Evolutionary conservation across 2,329 filamentous ascomycete species (phyloP), one percentile per base, ranked within the genome.

Genomic region (Fusarium tuaranense): DNA sequence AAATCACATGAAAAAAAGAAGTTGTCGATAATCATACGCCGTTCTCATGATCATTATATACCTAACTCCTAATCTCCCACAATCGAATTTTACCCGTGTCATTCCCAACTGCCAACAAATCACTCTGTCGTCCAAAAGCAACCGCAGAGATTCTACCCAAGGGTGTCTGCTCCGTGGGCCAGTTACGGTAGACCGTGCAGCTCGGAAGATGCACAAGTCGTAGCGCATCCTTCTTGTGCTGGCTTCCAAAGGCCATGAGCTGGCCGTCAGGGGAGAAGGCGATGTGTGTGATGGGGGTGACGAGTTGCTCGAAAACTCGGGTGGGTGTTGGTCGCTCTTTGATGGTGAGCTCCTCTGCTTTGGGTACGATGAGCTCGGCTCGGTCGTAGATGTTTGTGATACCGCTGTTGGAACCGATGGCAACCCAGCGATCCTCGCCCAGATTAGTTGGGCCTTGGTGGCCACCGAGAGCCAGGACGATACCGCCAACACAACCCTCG

Each of bases 331-430:
- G 97, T 46, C 89, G 87, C 73, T 89, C 87, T 32, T 92, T 92
- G 69, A 97, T 85, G 20, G 87, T 85, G 9, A 88, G 74, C 32
- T 85, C 82, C 25, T 84, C 83, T 38, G 81, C 80, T 41, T 78
- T 78, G 70, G 80, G 80, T 44, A 84, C 70, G 57, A 89, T 84
- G 84, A 95, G 92, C 32, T 88, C 86, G 73, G 89, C 86, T 7
- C 97, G 92, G 81, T 98, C 95, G 85, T 99, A 99, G 71, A 99
- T 88, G 83, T 98, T 98, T 67, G 97, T 91, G 68, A 99, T 94
- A 69, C 97, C 97, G 71, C 91, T 95, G 73, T 91, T 93, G 68
- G 93, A 95, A 13, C 97, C 97, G 51, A 98, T 87, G 1, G 94
- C 95, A 16, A 98, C 91, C 95, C 95, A 99, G 68, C 94, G 89